Base-by-base conservation (phyloP, 805 yeast species). In the Candida rishiriensis region DNA sequence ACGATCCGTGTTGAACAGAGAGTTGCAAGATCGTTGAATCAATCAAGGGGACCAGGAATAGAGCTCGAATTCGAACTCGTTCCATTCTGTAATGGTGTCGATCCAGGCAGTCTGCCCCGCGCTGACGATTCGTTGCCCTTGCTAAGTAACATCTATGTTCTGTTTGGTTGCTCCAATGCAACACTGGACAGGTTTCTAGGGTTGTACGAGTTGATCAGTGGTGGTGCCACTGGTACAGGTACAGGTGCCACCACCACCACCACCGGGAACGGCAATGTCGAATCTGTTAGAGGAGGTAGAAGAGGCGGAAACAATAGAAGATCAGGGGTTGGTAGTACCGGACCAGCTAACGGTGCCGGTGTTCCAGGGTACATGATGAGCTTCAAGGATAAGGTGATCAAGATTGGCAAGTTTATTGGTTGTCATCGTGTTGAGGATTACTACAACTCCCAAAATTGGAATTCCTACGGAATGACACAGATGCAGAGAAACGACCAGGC, bases 401-500 rank as follows among this genome's bases (percentile, higher is more conserved):
- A 53, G 37, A 47, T 64, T 18, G 65, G 60, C 2, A 52, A 47
- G 29, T 60, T 56, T 42, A 54, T 64, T 29, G 68, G 68, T 1
- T 62, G 66, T 36, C 16, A 30, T 10, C 49, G 50, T n/a, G 61
- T 63, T n/a, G 63, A 59, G 9, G 54, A 56, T 39, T 63, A 61
- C 39, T 64, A 21, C 26, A 21, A 21, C 26, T 4, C 26, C 7
- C 26, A 21, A 21, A 21, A 21, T 7, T 21, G 26, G 26, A 21
- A 21, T 21, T 21, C 26, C 7, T 21, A 21, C 26, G 26, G 26
- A 5, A 21, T 21, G 26, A 7, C 26, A 21, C 26, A 21, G 26
- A 21, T 21, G 4, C 26, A 21, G 26, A 21, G 26, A 21, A 21
- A 21, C 26, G 26, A 21, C 26, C 26, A 21, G 26, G 26, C 26